Evolutionary conservation across 225 moss, liverwort and hornwort species (phyloP), one percentile per base, ranked within the genome.

Genomic region (Asterella californica): DNA sequence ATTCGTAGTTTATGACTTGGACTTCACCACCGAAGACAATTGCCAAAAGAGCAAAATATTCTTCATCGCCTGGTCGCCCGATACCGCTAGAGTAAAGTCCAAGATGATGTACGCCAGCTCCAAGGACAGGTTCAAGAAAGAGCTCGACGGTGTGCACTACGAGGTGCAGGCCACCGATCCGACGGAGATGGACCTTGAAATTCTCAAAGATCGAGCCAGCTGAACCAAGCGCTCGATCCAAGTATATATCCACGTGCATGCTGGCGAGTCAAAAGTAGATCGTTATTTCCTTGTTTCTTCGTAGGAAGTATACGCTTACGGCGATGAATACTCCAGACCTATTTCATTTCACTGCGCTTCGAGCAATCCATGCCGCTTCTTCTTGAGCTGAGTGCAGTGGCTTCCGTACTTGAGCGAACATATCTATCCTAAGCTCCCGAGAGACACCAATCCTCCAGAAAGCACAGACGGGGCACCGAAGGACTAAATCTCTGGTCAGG

Each of bases 71-170:
- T 92, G 92, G 86, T 79, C 92, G 30, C 92, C 92, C 0, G 84
- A 79, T 8, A 84, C 76, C 0, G 81, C 92, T 0, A 87, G 86
- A 17, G 84, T 91, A 49, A 87, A 91, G 82, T 78, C 91, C 46
- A 92, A 91, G 90, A 92, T 92, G 92, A 91, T 87, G 54, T 92
- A 92, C 71, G 92, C 92, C 6, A 92, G 92, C 48, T 92, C 92
- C 1, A 92, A 90, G 83, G 92, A 92, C 49, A 84, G 79, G 57
- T 92, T 92, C 80, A 88, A 87, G 85, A 78, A 88, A 37, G 91
- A 91, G 82, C 90, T 92, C 5, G 90, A 89, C 38, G 92, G 92
- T 30, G 82, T 92, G 47, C 92, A 92, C 25, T 90, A 88, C 79
- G 92, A 92, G 84, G 83, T 91, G 9, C 92, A 92, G 79, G 92